Evolutionary conservation across 2,329 filamentous ascomycete genomes (phyloP), one percentile per base, ranked within the genome.

Genomic region (Penicillium sp.): DNA sequence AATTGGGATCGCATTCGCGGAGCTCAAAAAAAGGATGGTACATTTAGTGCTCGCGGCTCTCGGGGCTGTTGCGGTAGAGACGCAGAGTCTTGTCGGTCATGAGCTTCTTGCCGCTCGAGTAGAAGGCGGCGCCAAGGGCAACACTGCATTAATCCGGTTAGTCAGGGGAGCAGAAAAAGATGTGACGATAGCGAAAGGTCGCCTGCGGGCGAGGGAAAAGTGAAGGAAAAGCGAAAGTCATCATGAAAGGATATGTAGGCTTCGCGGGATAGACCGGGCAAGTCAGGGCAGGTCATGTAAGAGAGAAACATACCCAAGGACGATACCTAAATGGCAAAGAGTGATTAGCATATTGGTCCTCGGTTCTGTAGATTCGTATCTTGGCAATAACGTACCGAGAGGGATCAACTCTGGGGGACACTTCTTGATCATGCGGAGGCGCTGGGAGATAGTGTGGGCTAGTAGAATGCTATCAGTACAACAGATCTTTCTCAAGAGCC

Each of bases 401-500:
- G 95, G 95, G 69, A 93, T 87, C 85, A 99, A 84, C 84, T 99
- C 95, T 68, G 91, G 87, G 68, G 95, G 95, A 74, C 98, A 89
- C 80, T 88, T 87, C 85, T 90, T 93, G 73, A 97, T 84, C 75
- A 87, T 89, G 76, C 93, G 90, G 71, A 99, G 84, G 76, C 93
- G 91, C 83, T 98, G 95, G 66, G 93, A 96, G 79, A 98, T 87
- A 71, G 93, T 97, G 82, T 98, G 95, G 76, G 91, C 95, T 99
- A 57, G 44, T 65, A 22, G 47, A 63, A 55, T 61, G 49, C 24
- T 49, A 62, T 73, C 60, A 71, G 66, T 65, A 60, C 57, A 62
- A 58, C 54, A 46, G 22, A 35, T 29, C 24, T 39, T 22, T 45
- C 21, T 42, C 19, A 43, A 31, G 37, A 47, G 39, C 29, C 29